Conservation (phyloP, 2,329 filamentous ascomycete genomes). For the Cephalotrichum gorgonifer region DNA sequence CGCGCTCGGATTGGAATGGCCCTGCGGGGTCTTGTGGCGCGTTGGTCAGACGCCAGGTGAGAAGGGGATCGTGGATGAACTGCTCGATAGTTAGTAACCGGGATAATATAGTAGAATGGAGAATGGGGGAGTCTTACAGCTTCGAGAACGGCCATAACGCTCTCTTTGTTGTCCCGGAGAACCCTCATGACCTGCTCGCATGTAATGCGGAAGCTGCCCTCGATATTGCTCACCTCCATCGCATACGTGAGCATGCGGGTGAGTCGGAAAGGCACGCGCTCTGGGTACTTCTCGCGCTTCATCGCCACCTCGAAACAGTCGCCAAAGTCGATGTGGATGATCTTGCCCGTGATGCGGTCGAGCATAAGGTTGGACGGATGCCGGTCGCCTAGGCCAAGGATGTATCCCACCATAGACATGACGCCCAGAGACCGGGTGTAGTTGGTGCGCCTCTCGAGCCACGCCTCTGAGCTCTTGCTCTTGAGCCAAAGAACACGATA, state of each 20-base stretch:
- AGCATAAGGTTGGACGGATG: constrained; percentile 98
- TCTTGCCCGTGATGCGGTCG: constrained; percentile 89
- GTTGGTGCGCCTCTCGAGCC: constrained; percentile 96
- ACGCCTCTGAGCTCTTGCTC: constrained; percentile 94
- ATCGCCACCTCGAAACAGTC: constrained; percentile 99
- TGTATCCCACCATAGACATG: constrained; percentile 99
- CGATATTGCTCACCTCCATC: constrained; percentile 99
- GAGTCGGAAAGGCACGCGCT: constrained; percentile 92
- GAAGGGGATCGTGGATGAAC: constrained; percentile 99
- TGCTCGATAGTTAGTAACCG: constrained; percentile 22
- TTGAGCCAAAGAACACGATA: constrained; percentile 98
- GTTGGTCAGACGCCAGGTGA: constrained; percentile 83
- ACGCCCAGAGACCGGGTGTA: constrained; percentile 95
- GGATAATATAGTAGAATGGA: background rate
- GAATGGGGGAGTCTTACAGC: constrained; percentile 54
- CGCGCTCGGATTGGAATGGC: constrained; percentile 53
- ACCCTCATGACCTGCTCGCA: constrained; percentile 99
- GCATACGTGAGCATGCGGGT: constrained; percentile 99
- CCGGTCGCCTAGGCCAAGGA: constrained; percentile 88
- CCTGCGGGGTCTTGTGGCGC: constrained; percentile 51
- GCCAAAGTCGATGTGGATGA: constrained; percentile 97
- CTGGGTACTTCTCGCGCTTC: constrained; percentile 98
- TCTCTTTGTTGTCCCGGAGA: constrained; percentile 93
- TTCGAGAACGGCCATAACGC: constrained; percentile 94
- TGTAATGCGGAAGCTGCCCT: constrained; percentile 95